phyloP scores from a whole-genome alignment of 306 rosid species.

The Myrica gale region DNA sequence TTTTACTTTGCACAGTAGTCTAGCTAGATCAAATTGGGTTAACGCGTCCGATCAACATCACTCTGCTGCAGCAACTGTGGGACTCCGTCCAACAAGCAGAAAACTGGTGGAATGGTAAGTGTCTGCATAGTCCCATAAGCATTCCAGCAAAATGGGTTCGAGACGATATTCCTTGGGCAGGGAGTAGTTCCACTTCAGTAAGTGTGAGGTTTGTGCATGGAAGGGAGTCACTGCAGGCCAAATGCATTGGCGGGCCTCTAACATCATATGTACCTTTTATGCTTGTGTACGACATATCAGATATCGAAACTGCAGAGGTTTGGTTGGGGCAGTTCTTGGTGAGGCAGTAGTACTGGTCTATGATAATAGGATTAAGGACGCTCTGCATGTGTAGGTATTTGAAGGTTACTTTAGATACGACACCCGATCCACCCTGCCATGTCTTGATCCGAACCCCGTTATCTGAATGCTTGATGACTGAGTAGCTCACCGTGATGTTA shows the following conservation, averaged over 20 bases:
- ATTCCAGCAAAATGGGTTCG: constrained; percentile 52
- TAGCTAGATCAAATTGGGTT: background rate
- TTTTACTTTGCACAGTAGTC: background rate
- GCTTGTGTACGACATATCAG: constrained; percentile 41
- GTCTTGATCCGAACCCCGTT: constrained; percentile 58
- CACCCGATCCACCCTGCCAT: constrained; percentile 58
- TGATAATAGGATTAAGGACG: constrained; percentile 51
- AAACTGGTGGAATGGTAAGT: constrained; percentile 36
- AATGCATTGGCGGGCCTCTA: constrained; percentile 43
- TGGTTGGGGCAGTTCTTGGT: constrained; percentile 51
- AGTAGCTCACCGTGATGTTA: constrained; percentile 42
- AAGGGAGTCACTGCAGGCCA: constrained; percentile 54
- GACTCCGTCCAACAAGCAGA: constrained; percentile 44
- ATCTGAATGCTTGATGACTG: constrained; percentile 44
- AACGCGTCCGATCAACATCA: background rate
- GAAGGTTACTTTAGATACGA: constrained; percentile 40
- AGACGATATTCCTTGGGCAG: constrained; percentile 26
- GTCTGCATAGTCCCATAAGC: constrained; percentile 48
- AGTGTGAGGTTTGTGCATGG: constrained; percentile 58
- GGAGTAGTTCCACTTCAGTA: constrained; percentile 39
- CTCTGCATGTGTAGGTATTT: constrained; percentile 39
- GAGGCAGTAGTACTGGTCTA: constrained; percentile 63
- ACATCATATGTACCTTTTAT: constrained; percentile 59
- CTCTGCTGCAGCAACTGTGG: constrained; percentile 20
- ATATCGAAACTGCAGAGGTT: constrained; percentile 47